Base-by-base conservation (phyloP, 371 early-diverging fungal genomes). In the Mucor plumbeus region DNA sequence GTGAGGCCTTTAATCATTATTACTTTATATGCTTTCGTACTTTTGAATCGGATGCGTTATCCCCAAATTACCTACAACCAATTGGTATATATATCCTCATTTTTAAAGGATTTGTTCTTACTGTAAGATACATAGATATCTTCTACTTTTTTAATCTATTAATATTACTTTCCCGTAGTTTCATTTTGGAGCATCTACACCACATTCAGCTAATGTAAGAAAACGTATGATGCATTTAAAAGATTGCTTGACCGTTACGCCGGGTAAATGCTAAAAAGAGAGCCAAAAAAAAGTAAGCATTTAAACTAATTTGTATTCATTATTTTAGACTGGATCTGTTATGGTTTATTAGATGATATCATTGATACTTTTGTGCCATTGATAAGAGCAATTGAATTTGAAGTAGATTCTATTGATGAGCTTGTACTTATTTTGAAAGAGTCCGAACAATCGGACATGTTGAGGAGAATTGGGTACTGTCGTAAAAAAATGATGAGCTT, bases 351-450 rank as follows among this genome's bases (percentile, higher is more conserved):
- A 67, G 94, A 94, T 72, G 93, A 94, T 68, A 88, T 95, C 59
- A 90, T 89, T 0, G 94, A 95, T 74, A 82, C 85, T 7, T 94
- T 93, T 77, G 89, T 90, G 58, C 94, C 95, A 4, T 68, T 90
- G 6, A 85, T 94, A 40, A 82, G 84, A 43, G 80, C 86, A 10
- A 88, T 92, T 61, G 94, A 95, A 73, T 84, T 88, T 19, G 95
- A 95, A 78, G 94, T 94, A 6, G 95, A 95, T 65, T 82, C 90
- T 0, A 94, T 95, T 64, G 95, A 96, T 68, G 95, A 96, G 35
- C 72, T 95, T 5, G 96, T 96, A 1, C 82, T 98, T 53, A 89
- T 95, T 38, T 79, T 97, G n/a, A 88, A 90, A 60, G 94, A 95
- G 68, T 88, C 92, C 4, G 95, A 94, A 62, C 91, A 92, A 61